These are phyloP conservation scores for Strigomonas culicis DNA, from an alignment of 208 protist genomes.

Conservation along the genomic window DNA sequence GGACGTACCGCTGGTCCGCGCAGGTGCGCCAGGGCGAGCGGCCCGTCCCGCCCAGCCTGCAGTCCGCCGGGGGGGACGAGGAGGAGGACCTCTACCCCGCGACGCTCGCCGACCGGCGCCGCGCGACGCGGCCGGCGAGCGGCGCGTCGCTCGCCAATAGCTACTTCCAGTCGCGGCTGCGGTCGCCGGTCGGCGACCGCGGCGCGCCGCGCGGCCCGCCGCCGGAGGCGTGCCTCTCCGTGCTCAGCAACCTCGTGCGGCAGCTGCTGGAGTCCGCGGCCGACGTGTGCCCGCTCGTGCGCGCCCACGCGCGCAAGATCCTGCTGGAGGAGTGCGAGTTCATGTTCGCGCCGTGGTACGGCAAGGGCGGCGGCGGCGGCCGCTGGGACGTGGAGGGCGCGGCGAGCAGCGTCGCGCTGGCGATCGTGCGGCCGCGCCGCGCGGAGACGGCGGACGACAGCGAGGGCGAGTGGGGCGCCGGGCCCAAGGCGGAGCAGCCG, in stretches of 20 bases:
- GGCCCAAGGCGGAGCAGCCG: background rate
- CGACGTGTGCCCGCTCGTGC: slow-evolving; percentile 63
- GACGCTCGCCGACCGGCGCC: background rate
- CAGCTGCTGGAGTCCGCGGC: slow-evolving; percentile 52
- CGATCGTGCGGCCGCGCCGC: too few species aligned
- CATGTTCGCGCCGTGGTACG: slow-evolving; percentile 44
- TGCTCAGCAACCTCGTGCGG: slow-evolving; percentile 52
- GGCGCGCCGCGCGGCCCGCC: background rate
- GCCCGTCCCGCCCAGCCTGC: slow-evolving; percentile 10
- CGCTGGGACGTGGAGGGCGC: background rate
- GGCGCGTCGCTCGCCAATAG: slow-evolving; percentile 4
- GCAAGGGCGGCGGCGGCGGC: slow-evolving; percentile 19
- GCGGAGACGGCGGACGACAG: background rate
- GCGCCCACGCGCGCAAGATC: slow-evolving; percentile 45
- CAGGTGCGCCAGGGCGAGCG: slow-evolving; percentile 21
- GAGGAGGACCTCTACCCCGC: slow-evolving; percentile 4
- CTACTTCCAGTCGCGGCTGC: background rate
- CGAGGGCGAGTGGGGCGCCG: background rate
- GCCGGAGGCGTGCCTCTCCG: slow-evolving; percentile 17
- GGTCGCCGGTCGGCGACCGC: background rate
- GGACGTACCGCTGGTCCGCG: slow-evolving; percentile 40
- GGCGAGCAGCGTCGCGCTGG: too few species aligned
- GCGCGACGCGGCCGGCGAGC: background rate
- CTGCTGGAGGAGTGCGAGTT: slow-evolving; percentile 60
- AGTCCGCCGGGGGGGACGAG: slow-evolving; percentile 3